Conservation (phyloP, 164 flowering plant genomes). For the Nymphaea colorata region DNA sequence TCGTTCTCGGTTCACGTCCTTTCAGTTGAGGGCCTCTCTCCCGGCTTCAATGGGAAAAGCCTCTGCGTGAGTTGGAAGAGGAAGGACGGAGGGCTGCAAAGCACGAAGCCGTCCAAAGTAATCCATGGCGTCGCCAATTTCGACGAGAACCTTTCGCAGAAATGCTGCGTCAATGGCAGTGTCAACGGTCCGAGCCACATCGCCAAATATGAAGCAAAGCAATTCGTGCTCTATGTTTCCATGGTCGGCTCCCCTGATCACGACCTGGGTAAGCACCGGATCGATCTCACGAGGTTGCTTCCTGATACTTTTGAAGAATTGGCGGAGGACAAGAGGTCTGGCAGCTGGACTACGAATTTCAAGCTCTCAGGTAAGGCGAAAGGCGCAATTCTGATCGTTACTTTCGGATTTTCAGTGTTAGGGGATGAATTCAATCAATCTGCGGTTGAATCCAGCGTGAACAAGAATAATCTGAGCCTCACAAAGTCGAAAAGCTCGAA, state of each 20-base stretch:
- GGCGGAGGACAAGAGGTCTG: constrained; percentile 78
- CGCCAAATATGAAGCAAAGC: constrained; percentile 89
- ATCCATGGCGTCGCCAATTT: constrained; percentile 49
- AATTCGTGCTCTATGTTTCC: constrained; percentile 55
- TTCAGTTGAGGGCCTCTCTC: constrained; percentile 55
- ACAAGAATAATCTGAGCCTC: not conserved
- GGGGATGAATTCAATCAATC: constrained; percentile 20
- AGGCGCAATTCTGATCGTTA: constrained; percentile 78
- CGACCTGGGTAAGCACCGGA: constrained; percentile 84
- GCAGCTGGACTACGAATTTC: constrained; percentile 88
- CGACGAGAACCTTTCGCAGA: constrained; percentile 49
- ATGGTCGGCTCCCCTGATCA: constrained; percentile 40
- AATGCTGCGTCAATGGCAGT: constrained; percentile 64
- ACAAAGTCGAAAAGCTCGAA: not conserved
- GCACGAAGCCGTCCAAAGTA: constrained; percentile 41
- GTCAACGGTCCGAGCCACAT: constrained; percentile 73
- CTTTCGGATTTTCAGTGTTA: constrained; percentile 65
- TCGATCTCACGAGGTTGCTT: constrained; percentile 87
- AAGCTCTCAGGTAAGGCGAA: constrained; percentile 68
- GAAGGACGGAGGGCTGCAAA: constrained; percentile 35
- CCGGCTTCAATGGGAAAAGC: constrained; percentile 27
- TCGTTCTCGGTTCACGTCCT: constrained; percentile 66
- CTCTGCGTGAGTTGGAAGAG: constrained; percentile 81
- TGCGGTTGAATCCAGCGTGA: not conserved
- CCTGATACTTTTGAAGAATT: constrained; percentile 89